Percentiles rank a stretch among this genome's conserved stretches.
Evolutionary conservation across 495 filamentous ascomycete species (phyloP).

Genomic region (Aspergillus cavernicola): DNA sequence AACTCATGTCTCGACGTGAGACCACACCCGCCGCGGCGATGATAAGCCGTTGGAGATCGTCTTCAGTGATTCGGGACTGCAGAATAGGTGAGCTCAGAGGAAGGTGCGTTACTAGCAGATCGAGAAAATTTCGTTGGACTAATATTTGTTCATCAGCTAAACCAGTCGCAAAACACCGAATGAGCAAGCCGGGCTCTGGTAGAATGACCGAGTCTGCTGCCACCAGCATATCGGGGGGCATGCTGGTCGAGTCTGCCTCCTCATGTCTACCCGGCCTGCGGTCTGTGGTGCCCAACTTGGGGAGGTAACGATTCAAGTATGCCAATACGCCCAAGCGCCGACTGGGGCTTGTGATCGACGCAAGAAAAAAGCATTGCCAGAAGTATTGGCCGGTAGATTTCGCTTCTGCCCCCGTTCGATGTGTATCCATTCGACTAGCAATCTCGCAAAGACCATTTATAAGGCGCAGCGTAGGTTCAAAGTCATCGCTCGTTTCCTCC

Average conservation of each 20-base stretch:
- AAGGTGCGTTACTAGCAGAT: conserved; percentile 85
- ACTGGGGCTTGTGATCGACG: conserved; percentile 80
- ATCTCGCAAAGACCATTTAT: conserved; percentile 72
- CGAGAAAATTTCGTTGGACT: conserved; percentile 89
- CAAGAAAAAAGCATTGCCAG: conserved; percentile 97
- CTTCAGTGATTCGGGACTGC: conserved; percentile 62
- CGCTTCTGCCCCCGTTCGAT: conserved; percentile 42
- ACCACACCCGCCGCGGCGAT: conserved; percentile 82
- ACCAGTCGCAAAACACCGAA: conserved; percentile 87
- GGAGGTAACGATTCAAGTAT: conserved; percentile 75
- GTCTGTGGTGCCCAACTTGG: conserved; percentile 56
- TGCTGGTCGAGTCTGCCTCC: conserved; percentile 17
- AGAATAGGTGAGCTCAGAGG: conserved; percentile 84
- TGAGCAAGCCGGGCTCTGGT: conserved; percentile 88
- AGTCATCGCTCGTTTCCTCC: conserved; percentile 95
- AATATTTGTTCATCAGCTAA: conserved; percentile 86
- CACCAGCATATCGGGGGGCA: conserved; percentile 30
- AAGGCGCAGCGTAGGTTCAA: conserved; percentile 77
- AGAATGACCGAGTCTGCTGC: conserved; percentile 72
- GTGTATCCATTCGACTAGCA: conserved; percentile 49
- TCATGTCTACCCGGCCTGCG: conserved; percentile 32
- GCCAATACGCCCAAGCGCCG: conserved; percentile 83
- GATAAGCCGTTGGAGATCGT: conserved; percentile 76
- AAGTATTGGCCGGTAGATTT: conserved; percentile 78
- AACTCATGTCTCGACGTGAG: conserved; percentile 85